Evolutionary conservation across 345 rosid genomes (phyloP).

Genomic region (Eucalyptus curtisii): DNA sequence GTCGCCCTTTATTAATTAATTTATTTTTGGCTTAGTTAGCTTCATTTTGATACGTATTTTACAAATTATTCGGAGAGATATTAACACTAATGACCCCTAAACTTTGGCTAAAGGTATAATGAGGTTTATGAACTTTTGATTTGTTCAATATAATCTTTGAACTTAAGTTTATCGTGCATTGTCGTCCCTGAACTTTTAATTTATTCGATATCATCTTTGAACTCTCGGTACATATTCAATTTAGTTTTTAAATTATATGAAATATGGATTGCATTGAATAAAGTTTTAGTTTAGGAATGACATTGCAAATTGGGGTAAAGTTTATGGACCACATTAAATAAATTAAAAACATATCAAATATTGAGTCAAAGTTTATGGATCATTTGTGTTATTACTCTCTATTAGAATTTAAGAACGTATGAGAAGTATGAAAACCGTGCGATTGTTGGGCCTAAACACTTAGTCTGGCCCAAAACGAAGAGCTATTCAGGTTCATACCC

Average conservation of each 20-base stretch:
- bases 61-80: not conserved
- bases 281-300: rapidly evolving
- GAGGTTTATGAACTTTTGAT: too few relatives aligned
- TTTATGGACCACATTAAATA: too few relatives aligned
- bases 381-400: too few relatives aligned
- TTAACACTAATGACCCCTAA: too few relatives aligned
- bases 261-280: rapidly evolving
- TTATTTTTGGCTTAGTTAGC: not conserved
- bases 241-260: too few relatives aligned
- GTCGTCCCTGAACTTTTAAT: rapidly evolving
- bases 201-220: rapidly evolving
- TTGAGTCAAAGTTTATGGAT: not conserved
- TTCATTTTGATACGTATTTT: not conserved
- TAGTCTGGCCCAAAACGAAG: not conserved
- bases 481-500: not conserved
- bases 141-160: too few relatives aligned
- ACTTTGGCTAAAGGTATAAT: too few relatives aligned
- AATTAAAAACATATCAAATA: rapidly evolving
- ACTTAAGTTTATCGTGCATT: too few relatives aligned
- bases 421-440: not conserved
- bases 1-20: not conserved
- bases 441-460: not conserved
- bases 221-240: too few relatives aligned
- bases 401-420: not conserved
- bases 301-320: too few relatives aligned